Percentiles rank a stretch among this genome's conserved stretches.
Evolutionary conservation across 768 basidiomycete species (phyloP).

Genomic region (Pulveroboletus sp.): DNA sequence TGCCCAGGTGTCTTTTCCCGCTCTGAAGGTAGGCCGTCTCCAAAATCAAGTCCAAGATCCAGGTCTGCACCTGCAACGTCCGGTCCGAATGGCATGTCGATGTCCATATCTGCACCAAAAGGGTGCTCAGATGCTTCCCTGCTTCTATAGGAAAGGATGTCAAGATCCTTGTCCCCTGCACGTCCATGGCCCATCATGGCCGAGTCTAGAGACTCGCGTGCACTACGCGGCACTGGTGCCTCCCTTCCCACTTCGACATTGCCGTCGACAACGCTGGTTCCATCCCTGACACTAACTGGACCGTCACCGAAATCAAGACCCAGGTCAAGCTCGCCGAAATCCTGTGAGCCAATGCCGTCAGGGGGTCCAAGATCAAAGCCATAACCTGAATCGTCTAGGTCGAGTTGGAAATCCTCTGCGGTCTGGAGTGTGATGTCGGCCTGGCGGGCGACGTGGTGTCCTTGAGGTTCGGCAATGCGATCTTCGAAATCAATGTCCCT

Average conservation of each 20-base stretch:
- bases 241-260: conserved; percentile 79
- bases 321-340: conserved; percentile 66
- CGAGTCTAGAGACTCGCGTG: conserved; percentile 57
- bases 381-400: conserved; percentile 50
- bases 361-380: conserved; percentile 77
- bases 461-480: conserved; percentile 53
- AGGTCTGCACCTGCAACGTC: conserved; percentile 53
- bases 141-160: conserved; percentile 59
- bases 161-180: conserved; percentile 49
- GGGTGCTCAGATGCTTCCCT: conserved; percentile 64
- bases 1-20: conserved; percentile 54
- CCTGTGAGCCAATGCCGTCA: conserved; percentile 84
- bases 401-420: conserved; percentile 67
- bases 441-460: conserved; percentile 77
- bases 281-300: conserved; percentile 33
- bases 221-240: conserved; percentile 42
- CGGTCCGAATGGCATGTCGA: conserved; percentile 47
- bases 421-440: conserved; percentile 87
- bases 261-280: conserved; percentile 45
- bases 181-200: conserved; percentile 48
- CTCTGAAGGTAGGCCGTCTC: conserved; percentile 45
- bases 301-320: conserved; percentile 75
- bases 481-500: conserved; percentile 83
- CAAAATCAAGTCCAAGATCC: conserved; percentile 69
- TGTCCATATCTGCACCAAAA: conserved; percentile 50